Percentiles rank a stretch among this genome's conserved stretches.
These are phyloP conservation scores for Bolboschoenus planiculmis DNA, from an alignment of 176 grass and related monocot genomes.

Conservation along the genomic window DNA sequence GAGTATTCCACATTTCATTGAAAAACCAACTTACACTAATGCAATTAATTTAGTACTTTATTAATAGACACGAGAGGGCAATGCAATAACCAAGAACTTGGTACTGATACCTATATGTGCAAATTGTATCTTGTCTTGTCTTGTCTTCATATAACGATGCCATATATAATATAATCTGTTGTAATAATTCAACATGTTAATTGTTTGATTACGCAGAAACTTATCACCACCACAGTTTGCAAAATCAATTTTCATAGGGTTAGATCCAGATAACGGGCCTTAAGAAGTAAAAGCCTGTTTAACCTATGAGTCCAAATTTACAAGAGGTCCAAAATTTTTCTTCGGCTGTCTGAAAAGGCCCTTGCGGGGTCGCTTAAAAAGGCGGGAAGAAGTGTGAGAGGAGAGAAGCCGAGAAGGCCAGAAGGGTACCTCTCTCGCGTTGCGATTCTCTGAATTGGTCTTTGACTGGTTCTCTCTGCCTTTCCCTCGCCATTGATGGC, in stretches of 20 bases:
- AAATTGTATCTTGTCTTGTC: background rate
- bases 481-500: slow-evolving; percentile 5
- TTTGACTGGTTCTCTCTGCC: background rate
- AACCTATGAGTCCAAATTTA: background rate
- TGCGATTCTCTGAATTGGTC: background rate
- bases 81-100: background rate
- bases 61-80: too few species aligned
- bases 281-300: background rate
- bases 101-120: background rate
- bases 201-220: too few species aligned
- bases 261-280: background rate
- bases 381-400: background rate
- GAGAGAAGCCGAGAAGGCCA: background rate
- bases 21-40: background rate
- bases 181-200: too few species aligned
- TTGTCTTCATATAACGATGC: too few species aligned
- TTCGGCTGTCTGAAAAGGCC: background rate
- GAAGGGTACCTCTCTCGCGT: background rate
- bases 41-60: background rate
- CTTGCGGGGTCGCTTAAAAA: background rate
- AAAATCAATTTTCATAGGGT: too few species aligned
- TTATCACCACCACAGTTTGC: too few species aligned
- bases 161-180: too few species aligned
- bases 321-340: background rate
- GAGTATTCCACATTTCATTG: background rate